phyloP scores from a whole-genome alignment of 345 rosid species.

The Melastoma malabathricum region DNA sequence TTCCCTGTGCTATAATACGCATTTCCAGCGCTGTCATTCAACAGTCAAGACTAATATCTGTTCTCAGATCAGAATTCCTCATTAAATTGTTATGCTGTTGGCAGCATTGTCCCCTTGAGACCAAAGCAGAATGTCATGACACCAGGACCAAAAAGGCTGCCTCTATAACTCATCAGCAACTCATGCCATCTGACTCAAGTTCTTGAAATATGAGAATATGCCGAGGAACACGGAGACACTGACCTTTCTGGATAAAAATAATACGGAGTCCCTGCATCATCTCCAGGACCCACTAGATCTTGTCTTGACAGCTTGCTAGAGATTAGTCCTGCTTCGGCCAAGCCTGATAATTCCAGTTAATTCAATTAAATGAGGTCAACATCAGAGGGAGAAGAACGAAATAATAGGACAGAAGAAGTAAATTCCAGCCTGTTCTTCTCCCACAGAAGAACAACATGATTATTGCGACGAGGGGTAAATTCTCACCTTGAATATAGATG shows the following conservation, averaged over 20 bases:
- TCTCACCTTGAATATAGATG: slow-evolving; percentile 83
- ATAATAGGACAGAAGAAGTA: too few species aligned
- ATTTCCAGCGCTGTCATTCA: too few species aligned
- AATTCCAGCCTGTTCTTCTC: too few species aligned
- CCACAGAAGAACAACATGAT: too few species aligned
- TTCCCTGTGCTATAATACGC: too few species aligned
- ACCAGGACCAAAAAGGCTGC: too few species aligned
- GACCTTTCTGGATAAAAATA: slow-evolving; percentile 78
- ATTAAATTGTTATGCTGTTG: too few species aligned
- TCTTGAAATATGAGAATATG: background rate
- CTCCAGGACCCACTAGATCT: slow-evolving; percentile 31
- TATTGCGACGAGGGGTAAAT: background rate
- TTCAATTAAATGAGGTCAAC: slow-evolving; percentile 7
- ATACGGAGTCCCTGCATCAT: slow-evolving; percentile 26
- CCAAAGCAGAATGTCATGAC: too few species aligned
- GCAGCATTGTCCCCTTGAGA: too few species aligned
- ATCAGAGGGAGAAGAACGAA: background rate
- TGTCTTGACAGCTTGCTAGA: slow-evolving; percentile 74
- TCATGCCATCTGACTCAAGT: background rate
- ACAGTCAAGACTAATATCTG: too few species aligned
- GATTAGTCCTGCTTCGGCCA: slow-evolving; percentile 97
- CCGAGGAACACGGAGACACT: background rate
- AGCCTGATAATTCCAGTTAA: slow-evolving; percentile 43
- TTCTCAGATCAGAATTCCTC: too few species aligned
- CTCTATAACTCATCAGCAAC: too few species aligned